phyloP scores from a whole-genome alignment of 352 stramenopile species.

The Paralagenidium karlingii region DNA sequence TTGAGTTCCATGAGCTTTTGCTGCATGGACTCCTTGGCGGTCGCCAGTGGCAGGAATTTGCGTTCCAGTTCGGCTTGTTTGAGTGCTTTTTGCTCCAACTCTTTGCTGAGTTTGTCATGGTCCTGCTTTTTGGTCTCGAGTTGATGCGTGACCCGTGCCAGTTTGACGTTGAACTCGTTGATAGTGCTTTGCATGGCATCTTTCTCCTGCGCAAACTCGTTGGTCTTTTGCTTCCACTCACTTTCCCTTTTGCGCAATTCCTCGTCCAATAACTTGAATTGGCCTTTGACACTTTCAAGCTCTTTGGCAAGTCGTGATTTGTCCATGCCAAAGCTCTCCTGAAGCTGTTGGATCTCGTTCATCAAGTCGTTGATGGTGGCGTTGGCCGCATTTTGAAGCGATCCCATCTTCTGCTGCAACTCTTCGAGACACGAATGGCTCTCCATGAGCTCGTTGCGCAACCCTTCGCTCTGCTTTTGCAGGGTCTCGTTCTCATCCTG shows the following conservation, averaged over 20 bases:
- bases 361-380: slow-evolving; percentile 69
- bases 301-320: slow-evolving; percentile 40
- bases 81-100: slow-evolving; percentile 28
- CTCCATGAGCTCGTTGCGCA: slow-evolving; percentile 24
- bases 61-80: slow-evolving; percentile 42
- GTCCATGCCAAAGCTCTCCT: slow-evolving; percentile 41
- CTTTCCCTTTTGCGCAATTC: slow-evolving; percentile 25
- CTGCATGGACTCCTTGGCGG: slow-evolving; percentile 39
- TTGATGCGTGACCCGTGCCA: slow-evolving; percentile 10
- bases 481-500: slow-evolving; percentile 24
- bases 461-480: slow-evolving; percentile 33
- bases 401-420: slow-evolving; percentile 49
- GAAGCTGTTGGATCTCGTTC: slow-evolving; percentile 33
- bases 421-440: slow-evolving; percentile 25
- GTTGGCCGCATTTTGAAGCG: slow-evolving; percentile 60
- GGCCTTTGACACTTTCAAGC: slow-evolving; percentile 15
- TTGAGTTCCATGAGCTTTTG: slow-evolving; percentile 41
- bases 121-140: slow-evolving; percentile 55
- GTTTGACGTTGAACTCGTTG: slow-evolving; percentile 16
- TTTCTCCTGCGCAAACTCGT: slow-evolving; percentile 12
- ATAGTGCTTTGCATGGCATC: slow-evolving; percentile 14
- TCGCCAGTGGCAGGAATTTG: slow-evolving; percentile 30
- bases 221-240: slow-evolving; percentile 22
- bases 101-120: slow-evolving; percentile 30
- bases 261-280: slow-evolving; percentile 28